Evolutionary conservation across 164 flowering plant species (phyloP).

Genomic region (Kingdonia uniflora): DNA sequence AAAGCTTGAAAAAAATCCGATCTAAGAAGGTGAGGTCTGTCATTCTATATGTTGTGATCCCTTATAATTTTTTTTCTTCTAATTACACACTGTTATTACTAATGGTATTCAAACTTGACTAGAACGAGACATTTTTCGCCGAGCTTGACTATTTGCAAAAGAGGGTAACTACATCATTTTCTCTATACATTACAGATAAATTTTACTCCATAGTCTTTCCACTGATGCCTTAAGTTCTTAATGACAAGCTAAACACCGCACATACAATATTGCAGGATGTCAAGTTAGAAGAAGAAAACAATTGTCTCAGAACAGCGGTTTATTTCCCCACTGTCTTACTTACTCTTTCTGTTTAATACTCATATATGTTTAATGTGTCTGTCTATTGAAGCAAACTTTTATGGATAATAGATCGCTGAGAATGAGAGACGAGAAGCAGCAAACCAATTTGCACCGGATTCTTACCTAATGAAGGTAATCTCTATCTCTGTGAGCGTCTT

Average conservation of each 20-base stretch:
- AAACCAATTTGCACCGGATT: too few species aligned
- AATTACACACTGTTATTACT: not conserved
- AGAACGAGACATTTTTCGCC: constrained; percentile 79
- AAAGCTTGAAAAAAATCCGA: constrained; percentile 59
- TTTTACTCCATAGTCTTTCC: not conserved
- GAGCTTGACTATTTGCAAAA: constrained; percentile 91
- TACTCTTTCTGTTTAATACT: not conserved
- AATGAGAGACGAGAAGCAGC: too few species aligned
- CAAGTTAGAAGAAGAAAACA: constrained; percentile 75
- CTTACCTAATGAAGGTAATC: too few species aligned
- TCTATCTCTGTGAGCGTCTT: too few species aligned
- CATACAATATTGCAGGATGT: constrained; percentile 40
- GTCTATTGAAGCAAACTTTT: not conserved
- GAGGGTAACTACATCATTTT: constrained; percentile 36
- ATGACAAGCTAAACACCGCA: not conserved
- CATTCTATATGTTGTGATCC: not conserved
- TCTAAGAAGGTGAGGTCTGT: constrained; percentile 10
- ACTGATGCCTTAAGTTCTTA: not conserved
- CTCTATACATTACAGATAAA: not conserved
- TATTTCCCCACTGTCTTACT: constrained; percentile 6
- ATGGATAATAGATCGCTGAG: not conserved
- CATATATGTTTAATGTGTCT: too few species aligned
- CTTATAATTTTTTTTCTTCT: not conserved
- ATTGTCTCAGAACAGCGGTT: constrained; percentile 82
- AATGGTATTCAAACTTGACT: not conserved